phyloP scores from a whole-genome alignment of 495 filamentous ascomycete species.

The Annulohypoxylon maeteangense region DNA sequence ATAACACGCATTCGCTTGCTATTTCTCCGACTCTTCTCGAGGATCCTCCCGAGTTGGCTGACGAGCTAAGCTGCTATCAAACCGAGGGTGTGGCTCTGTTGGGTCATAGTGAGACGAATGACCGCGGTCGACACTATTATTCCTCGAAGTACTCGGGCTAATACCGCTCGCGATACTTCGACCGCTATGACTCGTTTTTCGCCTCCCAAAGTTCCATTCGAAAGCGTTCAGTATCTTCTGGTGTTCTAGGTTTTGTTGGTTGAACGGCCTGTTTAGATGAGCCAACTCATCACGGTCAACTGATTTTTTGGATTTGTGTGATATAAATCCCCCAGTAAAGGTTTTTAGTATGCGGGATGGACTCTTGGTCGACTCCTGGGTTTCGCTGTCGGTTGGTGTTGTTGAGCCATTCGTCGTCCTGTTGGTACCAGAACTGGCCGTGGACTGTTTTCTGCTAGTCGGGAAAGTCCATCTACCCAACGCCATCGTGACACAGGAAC shows the following conservation, averaged over 20 bases:
- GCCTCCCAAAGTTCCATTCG: conserved; percentile 42
- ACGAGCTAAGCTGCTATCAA: conserved; percentile 8
- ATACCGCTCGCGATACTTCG: conserved; percentile 41
- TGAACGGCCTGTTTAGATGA: conserved; percentile 43
- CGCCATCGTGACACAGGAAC: conserved; percentile 25
- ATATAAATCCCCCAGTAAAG: conserved; percentile 31
- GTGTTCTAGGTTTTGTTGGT: conserved; percentile 45
- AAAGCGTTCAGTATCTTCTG: conserved; percentile 45
- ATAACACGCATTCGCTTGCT: background rate
- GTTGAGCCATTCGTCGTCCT: conserved; percentile 23
- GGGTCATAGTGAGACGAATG: conserved; percentile 15
- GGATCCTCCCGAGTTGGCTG: conserved; percentile 21
- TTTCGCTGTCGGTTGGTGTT: conserved; percentile 34
- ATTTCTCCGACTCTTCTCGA: conserved; percentile 11
- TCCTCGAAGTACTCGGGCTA: conserved; percentile 44
- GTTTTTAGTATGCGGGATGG: conserved; percentile 29
- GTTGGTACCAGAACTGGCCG: conserved; percentile 26
- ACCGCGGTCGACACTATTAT: conserved; percentile 36
- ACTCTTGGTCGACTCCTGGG: conserved; percentile 20
- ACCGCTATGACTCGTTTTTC: conserved; percentile 29
- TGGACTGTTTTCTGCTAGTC: conserved; percentile 34
- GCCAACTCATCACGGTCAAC: conserved; percentile 25
- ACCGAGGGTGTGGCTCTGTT: conserved; percentile 21
- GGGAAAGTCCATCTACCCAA: conserved; percentile 39
- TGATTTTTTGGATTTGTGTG: conserved; percentile 34